A percentile compares a stretch with the other conserved stretches of the same genome.
These are phyloP conservation scores for Tolypocladium ovalisporum DNA, from an alignment of 2,329 filamentous ascomycete genomes.

Conservation along the genomic window DNA sequence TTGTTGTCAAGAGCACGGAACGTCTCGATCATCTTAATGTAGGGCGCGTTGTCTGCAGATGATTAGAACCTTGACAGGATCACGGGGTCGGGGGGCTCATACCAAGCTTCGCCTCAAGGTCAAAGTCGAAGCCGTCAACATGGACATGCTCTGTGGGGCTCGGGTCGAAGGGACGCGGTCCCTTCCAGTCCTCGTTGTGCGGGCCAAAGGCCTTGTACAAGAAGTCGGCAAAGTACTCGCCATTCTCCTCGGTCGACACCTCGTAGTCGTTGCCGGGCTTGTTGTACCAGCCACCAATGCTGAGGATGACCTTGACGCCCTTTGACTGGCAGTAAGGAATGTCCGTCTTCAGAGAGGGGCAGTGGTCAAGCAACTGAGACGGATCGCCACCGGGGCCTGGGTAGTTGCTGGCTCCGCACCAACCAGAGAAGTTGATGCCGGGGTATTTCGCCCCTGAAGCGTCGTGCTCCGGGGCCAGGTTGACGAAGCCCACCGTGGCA, in stretches of 20 bases:
- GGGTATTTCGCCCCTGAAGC: conserved; percentile 18
- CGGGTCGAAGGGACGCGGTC: conserved; percentile 28
- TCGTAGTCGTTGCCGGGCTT: conserved; percentile 18
- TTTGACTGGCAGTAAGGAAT: conserved; percentile 28
- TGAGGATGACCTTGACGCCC: conserved; percentile 31
- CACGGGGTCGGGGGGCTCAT: conserved; percentile 4
- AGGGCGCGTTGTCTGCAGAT: conserved; percentile 20
- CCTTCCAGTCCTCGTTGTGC: conserved; percentile 15
- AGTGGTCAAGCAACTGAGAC: conserved; percentile 23
- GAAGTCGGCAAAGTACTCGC: conserved; percentile 25
- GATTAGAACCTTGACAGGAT: not conserved
- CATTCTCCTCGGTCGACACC: conserved; percentile 18
- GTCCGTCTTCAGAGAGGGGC: conserved; percentile 23
- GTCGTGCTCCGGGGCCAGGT: conserved; percentile 24
- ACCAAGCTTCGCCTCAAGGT: conserved; percentile 25
- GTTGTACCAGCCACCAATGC: conserved; percentile 25
- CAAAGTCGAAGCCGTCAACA: conserved; percentile 32
- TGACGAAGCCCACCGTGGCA: conserved; percentile 27
- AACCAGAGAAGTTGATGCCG: conserved; percentile 27
- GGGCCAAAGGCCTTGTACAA: conserved; percentile 28
- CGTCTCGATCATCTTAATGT: conserved; percentile 25
- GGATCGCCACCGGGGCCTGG: conserved; percentile 9
- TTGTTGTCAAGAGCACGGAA: conserved; percentile 19
- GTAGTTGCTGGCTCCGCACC: conserved; percentile 21
- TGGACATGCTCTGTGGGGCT: conserved; percentile 11